These are phyloP conservation scores for Diaporthe velutina DNA, from an alignment of 2,329 filamentous ascomycete genomes.

Conservation along the genomic window DNA sequence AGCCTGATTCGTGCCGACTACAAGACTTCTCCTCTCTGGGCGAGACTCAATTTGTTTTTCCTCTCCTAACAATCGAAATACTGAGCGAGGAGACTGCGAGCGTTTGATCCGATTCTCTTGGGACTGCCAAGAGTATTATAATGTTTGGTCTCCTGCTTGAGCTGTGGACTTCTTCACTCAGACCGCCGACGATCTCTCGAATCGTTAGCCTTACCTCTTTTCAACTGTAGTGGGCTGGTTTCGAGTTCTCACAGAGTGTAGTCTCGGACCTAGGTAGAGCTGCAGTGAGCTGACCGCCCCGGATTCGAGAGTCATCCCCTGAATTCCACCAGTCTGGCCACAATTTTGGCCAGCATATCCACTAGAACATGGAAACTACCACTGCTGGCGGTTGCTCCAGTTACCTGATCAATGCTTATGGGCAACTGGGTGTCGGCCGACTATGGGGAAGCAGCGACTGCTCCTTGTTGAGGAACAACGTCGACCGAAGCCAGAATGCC, in stretches of 20 bases:
- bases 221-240: not conserved
- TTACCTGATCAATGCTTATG: no score
- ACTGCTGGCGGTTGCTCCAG: not conserved
- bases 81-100: not conserved
- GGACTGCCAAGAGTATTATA: not conserved
- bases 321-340: not conserved
- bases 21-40: not conserved
- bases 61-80: not conserved
- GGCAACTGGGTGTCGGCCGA: not conserved
- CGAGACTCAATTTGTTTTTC: no score
- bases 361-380: not conserved
- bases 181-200: no score
- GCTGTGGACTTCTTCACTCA: not conserved
- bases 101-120: not conserved
- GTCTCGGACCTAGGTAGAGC: not conserved
- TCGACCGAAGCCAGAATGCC: not conserved
- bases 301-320: not conserved
- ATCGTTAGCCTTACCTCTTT: not conserved
- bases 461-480: not conserved
- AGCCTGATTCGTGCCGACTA: not conserved
- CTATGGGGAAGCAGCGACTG: not conserved
- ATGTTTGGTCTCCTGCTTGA: not conserved
- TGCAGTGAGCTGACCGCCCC: not conserved
- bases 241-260: not conserved
- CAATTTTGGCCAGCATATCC: no score